phyloP scores from a whole-genome alignment of 2,329 filamentous ascomycete species.

The Pseudofabraea citricarpa region DNA sequence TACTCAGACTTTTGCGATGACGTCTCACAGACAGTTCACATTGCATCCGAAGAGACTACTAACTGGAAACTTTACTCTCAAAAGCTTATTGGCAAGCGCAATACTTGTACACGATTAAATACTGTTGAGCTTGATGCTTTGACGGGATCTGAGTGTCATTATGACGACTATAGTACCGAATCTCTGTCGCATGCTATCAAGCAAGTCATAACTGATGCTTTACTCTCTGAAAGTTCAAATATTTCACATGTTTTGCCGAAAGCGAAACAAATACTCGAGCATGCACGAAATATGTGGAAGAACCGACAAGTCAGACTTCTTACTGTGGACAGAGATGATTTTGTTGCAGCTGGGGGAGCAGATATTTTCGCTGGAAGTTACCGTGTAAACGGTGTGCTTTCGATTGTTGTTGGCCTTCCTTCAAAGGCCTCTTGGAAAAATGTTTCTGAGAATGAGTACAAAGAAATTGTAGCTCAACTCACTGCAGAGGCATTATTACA shows the following conservation, averaged over 20 bases:
- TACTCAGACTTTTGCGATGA: slow-evolving; percentile 17
- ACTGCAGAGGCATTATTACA: slow-evolving; percentile 30
- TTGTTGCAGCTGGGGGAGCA: neutral
- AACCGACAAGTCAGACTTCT: neutral
- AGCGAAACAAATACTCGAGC: neutral
- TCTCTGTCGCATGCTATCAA: slow-evolving; percentile 3
- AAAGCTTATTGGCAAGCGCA: slow-evolving; percentile 12
- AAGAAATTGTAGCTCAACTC: slow-evolving; percentile 13
- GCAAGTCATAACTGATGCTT: slow-evolving; percentile 1
- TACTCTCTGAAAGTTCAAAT: neutral
- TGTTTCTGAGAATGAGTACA: slow-evolving; percentile 1
- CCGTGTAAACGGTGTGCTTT: slow-evolving; percentile 1
- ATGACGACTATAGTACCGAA: slow-evolving; percentile 1
- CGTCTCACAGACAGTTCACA: neutral
- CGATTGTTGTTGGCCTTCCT: slow-evolving; percentile 5
- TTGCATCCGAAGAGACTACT: slow-evolving; percentile 10
- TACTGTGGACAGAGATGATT: neutral
- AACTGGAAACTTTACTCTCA: slow-evolving; percentile 20
- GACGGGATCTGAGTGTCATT: slow-evolving; percentile 1
- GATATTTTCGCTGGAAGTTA: slow-evolving; percentile 5
- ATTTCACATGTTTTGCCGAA: neutral
- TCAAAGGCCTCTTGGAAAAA: neutral
- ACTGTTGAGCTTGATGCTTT: neutral
- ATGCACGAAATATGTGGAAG: neutral
- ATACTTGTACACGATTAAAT: neutral